Base-by-base conservation (phyloP, 352 stramenopile species). In the Saprolegnia diclina region DNA sequence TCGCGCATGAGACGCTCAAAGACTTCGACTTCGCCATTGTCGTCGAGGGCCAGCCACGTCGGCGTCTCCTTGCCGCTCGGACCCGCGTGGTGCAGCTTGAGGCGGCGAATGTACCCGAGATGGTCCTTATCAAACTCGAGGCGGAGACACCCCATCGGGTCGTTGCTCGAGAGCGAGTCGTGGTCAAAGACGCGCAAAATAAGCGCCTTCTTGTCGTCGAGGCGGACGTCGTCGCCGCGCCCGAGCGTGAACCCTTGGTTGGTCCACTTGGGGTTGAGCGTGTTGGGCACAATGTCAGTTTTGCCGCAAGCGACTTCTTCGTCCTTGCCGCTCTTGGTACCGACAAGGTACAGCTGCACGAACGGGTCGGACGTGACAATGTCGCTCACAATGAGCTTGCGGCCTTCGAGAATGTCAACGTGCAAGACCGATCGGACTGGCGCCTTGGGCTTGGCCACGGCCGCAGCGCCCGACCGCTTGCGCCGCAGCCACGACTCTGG, bases 171-270 rank as follows among this genome's bases (percentile, higher is more conserved):
- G 9, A 70, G 70, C n/a, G 72, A 69, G 37, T 91, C 80, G 32
- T 85, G 74, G 46, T 91, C 83, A 74, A 83, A 79, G 4, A 91
- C 75, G 13, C 81, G 81, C 14, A 91, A 56, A 0, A 91, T 29
- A 1, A 91, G 44, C 1, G 77, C 77, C 21, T 81, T 87, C 54
- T 89, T 89, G 64, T 88, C 75, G 14, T 74, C 80, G 18, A 91
- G 69, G n/a, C 73, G 67, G 0, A 77, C 88, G 24, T 75, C 78
- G 29, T 79, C 74, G 1, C 70, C 77, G 56, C 81, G 86, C 1
- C 83, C 83, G 0, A 91, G 74, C 16, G 79, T 70, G 55, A 91
- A 91, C 57, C 83, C 77, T 50, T 91, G 79, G 61, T 91, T 91
- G 14, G 77, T 68, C 83, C 83, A 91, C 56, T 80, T 87, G 0